phyloP scores from a whole-genome alignment of 352 stramenopile species.

The Globisporangium paddicum region DNA sequence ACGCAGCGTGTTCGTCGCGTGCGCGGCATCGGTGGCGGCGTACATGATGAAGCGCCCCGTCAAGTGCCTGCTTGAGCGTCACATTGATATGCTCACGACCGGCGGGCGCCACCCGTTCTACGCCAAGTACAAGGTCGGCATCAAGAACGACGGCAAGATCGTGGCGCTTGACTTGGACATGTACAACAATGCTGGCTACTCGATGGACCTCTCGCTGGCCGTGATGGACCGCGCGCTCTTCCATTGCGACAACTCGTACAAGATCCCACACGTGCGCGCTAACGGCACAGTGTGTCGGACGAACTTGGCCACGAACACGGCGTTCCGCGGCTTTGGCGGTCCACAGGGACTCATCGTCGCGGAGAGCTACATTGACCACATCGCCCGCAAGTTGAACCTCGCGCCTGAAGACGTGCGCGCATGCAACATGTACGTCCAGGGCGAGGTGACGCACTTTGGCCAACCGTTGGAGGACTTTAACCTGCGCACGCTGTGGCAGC shows the following conservation, averaged over 20 bases:
- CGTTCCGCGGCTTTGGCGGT: slow-evolving; percentile 95
- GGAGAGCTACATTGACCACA: slow-evolving; percentile 95
- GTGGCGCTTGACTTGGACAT: slow-evolving; percentile 89
- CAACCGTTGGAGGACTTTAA: slow-evolving; percentile 92
- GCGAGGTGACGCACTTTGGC: slow-evolving; percentile 91
- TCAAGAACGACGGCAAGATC: slow-evolving; percentile 81
- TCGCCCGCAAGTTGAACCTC: slow-evolving; percentile 84
- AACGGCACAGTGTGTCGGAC: slow-evolving; percentile 92
- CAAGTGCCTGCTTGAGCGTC: slow-evolving; percentile 88
- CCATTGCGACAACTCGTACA: slow-evolving; percentile 94
- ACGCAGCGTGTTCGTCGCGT: slow-evolving; percentile 88
- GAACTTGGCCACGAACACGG: slow-evolving; percentile 93
- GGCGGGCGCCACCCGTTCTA: slow-evolving; percentile 93
- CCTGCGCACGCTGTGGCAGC: slow-evolving; percentile 83
- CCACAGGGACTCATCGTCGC: slow-evolving; percentile 90
- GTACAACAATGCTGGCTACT: slow-evolving; percentile 94
- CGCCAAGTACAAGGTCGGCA: slow-evolving; percentile 91
- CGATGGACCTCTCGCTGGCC: slow-evolving; percentile 91
- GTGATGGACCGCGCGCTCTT: slow-evolving; percentile 96
- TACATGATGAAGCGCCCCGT: slow-evolving; percentile 88
- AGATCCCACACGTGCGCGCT: slow-evolving; percentile 88
- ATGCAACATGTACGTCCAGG: slow-evolving; percentile 91
- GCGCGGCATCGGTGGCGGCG: slow-evolving; percentile 87
- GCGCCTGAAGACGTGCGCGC: slow-evolving; percentile 62
- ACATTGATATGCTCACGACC: slow-evolving; percentile 95